Conservation (phyloP, 768 basidiomycete genomes). For the Scleroderma bovista region DNA sequence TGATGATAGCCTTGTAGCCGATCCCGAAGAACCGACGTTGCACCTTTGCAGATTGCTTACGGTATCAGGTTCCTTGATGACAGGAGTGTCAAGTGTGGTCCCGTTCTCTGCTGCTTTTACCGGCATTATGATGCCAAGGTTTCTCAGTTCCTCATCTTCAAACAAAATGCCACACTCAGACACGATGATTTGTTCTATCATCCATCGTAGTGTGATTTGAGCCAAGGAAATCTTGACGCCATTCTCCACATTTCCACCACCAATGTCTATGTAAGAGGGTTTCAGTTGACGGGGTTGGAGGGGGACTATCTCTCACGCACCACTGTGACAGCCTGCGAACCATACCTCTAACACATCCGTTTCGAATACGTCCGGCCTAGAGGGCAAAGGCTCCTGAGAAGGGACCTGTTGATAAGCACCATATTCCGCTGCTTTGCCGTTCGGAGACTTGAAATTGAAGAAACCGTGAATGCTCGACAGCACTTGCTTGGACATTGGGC, state of each 20-base stretch:
- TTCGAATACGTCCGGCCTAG: no score
- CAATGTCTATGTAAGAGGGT: slow-evolving; percentile 48
- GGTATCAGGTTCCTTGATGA: not conserved
- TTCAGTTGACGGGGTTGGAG: not conserved
- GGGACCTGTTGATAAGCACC: not conserved
- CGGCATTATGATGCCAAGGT: slow-evolving; percentile 31
- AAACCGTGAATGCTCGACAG: not conserved
- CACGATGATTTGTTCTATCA: slow-evolving; percentile 60
- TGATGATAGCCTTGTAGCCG: not conserved
- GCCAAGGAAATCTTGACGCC: slow-evolving; percentile 37
- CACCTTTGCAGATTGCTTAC: not conserved
- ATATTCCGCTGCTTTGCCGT: not conserved
- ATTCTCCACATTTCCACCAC: slow-evolving; percentile 56
- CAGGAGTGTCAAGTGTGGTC: not conserved
- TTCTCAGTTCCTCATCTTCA: slow-evolving; percentile 41
- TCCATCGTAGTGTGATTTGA: slow-evolving; percentile 69
- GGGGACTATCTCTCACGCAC: slow-evolving; percentile 33
- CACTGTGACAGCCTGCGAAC: slow-evolving; percentile 71
- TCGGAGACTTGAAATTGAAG: not conserved
- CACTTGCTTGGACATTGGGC: not conserved
- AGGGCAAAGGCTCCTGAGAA: not conserved
- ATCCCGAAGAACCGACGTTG: not conserved
- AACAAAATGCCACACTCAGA: slow-evolving; percentile 60
- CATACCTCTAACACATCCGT: slow-evolving; percentile 73
- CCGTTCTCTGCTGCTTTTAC: not conserved